Base-by-base conservation (phyloP, 306 rosid species). In the Dalbergia oliveri region DNA sequence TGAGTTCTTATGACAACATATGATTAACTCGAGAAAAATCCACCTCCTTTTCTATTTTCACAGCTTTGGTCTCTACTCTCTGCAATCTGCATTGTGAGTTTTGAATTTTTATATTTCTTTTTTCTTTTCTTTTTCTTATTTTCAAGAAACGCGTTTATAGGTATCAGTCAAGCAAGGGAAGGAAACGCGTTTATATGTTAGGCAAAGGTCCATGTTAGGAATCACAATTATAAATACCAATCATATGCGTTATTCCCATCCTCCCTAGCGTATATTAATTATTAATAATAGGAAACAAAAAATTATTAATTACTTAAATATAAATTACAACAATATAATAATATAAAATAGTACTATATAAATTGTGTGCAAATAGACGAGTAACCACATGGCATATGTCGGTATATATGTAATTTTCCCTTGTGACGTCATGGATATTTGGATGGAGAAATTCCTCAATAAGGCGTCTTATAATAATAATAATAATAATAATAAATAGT, bases 21-120 rank as follows among this genome's bases (percentile, higher is more conserved):
- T 35, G 77, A 70, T 50, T 61, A 37, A 45, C 53, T 69, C 44
- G 12, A 44, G 41, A 58, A 58, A 78, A 31, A 45, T 16, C 62
- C 26, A 7, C n/a, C 19, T 69, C 35, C 53, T 44, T 78, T 44
- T 78, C 39, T 9, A 45, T 26, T 45, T 33, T 44, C 23, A 12
- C 31, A 26, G 49, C 18, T 74, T 54, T 26, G 35, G 21, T 58
- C 63, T 15, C 11, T 31, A 16, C 44, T 13, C 56, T 15, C 57
- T 50, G 57, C 18, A 50, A 26, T 26, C 31, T 26, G 31, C 31
- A 26, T 26, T 26, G 31, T 26, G 31, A 26, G 31, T 50, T 50
- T 14, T 50, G 8, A 13, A 6, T 0, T 64, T 12, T 14, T 8
- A 35, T 16, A 64, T 31, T 1, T 1, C 16, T 4, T 63, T 34